Base-by-base conservation (phyloP, 1,284 basidiomycete species). In the Coniferiporia sulphurascens region DNA sequence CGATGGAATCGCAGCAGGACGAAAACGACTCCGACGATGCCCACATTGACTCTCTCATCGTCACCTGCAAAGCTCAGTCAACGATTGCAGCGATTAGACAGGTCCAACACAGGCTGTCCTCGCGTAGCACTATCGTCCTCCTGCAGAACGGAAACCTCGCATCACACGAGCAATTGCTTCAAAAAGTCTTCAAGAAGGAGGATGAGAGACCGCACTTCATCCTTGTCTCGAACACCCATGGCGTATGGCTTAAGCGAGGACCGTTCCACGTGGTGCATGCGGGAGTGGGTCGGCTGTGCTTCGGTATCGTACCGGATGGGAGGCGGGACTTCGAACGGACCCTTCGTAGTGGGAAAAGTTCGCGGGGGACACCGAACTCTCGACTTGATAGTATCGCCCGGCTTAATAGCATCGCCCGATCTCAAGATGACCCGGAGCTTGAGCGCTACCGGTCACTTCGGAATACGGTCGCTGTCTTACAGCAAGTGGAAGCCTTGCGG, bases 121-220 rank as follows among this genome's bases (percentile, higher is more conserved):
- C 81, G 0, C 71, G 81, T 55, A 89, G 87, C 48, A 97, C 95
- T 27, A 84, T 98, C 64, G 90, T 96, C 1, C 82, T 99, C 5
- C 73, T 97, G 53, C 92, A 97, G 70, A 98, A 98, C 71, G 95
- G 87, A 71, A 78, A 58, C 19, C 80, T 97, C 86, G 95, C 94
- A 15, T 78, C 96, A 13, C 90, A 95, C 71, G 95, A 98, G 67
- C 75, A 84, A 62, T 78, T 98, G 55, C 71, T 92, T 48, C 71
- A 76, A 13, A 70, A 79, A 15, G 67, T 93, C 50, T 99, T 95
- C 74, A 86, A 81, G 44, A 86, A 94, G 67, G 82, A 86, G 8
- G 69, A 74, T 13, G 74, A 76, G 21, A 84, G 95, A 38, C 96
- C 96, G 5, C 86, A 93, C 68, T 93, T 98, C 71, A 81, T 98